These are phyloP conservation scores for Elsinoe australis DNA, from an alignment of 2,329 filamentous ascomycete genomes.

Conservation along the genomic window DNA sequence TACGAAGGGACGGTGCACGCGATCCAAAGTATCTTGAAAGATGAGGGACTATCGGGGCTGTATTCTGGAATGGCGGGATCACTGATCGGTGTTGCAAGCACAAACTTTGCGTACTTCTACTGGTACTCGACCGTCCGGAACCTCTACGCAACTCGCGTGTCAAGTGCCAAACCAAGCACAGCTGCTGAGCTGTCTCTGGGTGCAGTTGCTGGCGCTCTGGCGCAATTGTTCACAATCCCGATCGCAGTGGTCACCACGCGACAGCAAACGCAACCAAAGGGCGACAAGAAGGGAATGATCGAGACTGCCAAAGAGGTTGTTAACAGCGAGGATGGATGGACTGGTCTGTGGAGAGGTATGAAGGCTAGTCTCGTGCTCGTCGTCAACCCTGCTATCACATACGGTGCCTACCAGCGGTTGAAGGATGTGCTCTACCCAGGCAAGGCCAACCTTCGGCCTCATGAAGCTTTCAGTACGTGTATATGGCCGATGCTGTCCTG, in stretches of 20 bases:
- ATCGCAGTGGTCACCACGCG: constrained; percentile 92
- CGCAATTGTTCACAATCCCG: constrained; percentile 93
- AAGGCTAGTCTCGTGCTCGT: constrained; percentile 95
- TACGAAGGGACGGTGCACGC: constrained; percentile 87
- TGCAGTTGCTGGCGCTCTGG: constrained; percentile 78
- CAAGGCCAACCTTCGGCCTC: constrained; percentile 65
- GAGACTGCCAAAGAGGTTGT: constrained; percentile 86
- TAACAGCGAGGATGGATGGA: constrained; percentile 79
- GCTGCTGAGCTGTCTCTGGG: constrained; percentile 76
- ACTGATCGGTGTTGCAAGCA: constrained; percentile 85
- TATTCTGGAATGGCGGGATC: constrained; percentile 85
- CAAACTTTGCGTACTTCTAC: constrained; percentile 99
- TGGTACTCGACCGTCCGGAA: constrained; percentile 89
- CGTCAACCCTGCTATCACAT: constrained; percentile 94
- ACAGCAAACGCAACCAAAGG: constrained; percentile 84
- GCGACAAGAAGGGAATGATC: constrained; percentile 74
- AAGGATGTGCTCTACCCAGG: constrained; percentile 70
- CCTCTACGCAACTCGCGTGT: constrained; percentile 57
- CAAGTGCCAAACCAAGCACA: constrained; percentile 58
- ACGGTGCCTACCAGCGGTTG: constrained; percentile 88
- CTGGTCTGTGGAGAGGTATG: constrained; percentile 85
- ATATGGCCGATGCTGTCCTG: not conserved
- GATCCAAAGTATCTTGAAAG: constrained; percentile 70
- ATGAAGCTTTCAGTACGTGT: constrained; percentile 82
- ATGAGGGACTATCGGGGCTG: constrained; percentile 72